Base-by-base conservation (phyloP, 108 stramenopile genomes). In the Cylindrotheca fusiformis region DNA sequence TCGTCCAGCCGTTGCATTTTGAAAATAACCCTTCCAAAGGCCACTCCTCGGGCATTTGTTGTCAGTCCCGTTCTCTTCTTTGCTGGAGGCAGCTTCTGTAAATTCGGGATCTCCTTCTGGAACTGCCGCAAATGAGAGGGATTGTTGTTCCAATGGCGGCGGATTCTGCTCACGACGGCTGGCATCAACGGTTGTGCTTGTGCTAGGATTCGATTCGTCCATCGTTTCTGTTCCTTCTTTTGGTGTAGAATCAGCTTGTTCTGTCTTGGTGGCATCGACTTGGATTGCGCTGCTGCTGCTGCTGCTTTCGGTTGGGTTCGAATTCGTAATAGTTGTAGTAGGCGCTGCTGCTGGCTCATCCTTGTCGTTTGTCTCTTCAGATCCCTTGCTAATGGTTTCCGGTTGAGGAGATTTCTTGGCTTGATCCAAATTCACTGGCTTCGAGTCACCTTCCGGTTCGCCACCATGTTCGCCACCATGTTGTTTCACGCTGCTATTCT, bases 1-100 rank as follows among this genome's bases (percentile, higher is more conserved):
- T 0, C 30, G 46, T n/a, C 48, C 31, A 57, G 60, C 61, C 0
- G 68, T 45, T 0, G 54, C 46, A 55, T 88, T 93, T 65, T 88
- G 81, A 62, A 93, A 93, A 63, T 85, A 72, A 18, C 92, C 92
- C 47, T 77, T 78, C 87, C 86, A 93, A 31, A 54, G 55, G 23
- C 92, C 92, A 24, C 76, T 75, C 1, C 54, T 23, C 3, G 92
- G 87, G 50, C 87, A 86, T 1, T 33, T 24, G 12, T n/a, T 27
- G 28, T 48, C 10, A 5, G 56, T 31, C 2, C 49, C 28, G 5
- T 49, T 30, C 6, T 10, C 30, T n/a, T 17, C 57, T 2, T 22
- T 5, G 5, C 19, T 19, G 50, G 50, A 6, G 50, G 14, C 10
- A 41, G 84, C 87, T 33, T 88, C 86, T 4, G 81, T 78, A 66